Conservation (phyloP, 2,329 filamentous ascomycete species). For the Alternaria tenuissima region DNA sequence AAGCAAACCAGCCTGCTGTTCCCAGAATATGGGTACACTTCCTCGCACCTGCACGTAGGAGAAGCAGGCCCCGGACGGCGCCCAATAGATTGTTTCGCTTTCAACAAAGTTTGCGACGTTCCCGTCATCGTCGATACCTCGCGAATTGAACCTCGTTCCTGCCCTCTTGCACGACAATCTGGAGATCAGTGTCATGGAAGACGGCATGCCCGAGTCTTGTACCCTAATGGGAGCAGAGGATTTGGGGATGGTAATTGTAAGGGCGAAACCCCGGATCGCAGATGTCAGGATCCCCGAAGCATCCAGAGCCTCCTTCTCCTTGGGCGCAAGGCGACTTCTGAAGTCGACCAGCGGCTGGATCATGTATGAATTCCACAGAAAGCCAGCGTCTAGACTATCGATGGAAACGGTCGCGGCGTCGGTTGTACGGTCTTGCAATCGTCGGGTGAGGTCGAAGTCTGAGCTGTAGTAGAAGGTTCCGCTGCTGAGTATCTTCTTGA, state of each 20-base stretch:
- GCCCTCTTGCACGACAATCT: slow-evolving; percentile 89
- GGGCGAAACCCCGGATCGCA: slow-evolving; percentile 91
- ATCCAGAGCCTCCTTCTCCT: slow-evolving; percentile 83
- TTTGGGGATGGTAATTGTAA: slow-evolving; percentile 84
- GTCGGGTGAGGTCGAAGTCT: slow-evolving; percentile 96
- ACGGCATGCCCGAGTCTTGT: slow-evolving; percentile 75
- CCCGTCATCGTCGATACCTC: slow-evolving; percentile 96
- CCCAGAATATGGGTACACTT: slow-evolving; percentile 97
- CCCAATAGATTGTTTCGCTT: slow-evolving; percentile 92
- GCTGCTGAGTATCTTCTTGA: slow-evolving; percentile 91
- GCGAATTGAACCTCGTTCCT: slow-evolving; percentile 94
- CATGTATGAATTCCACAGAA: slow-evolving; percentile 99
- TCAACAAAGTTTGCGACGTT: slow-evolving; percentile 99
- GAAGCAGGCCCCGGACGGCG: slow-evolving; percentile 78
- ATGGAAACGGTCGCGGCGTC: slow-evolving; percentile 85
- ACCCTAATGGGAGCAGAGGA: slow-evolving; percentile 74
- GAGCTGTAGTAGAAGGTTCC: slow-evolving; percentile 98
- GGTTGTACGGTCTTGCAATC: slow-evolving; percentile 85
- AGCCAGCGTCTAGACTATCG: slow-evolving; percentile 89
- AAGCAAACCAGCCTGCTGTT: slow-evolving; percentile 85
- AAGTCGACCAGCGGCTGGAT: slow-evolving; percentile 92
- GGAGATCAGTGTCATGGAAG: slow-evolving; percentile 87
- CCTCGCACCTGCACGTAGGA: slow-evolving; percentile 94
- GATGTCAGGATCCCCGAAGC: slow-evolving; percentile 87
- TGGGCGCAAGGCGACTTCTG: slow-evolving; percentile 77